A percentile compares a stretch with the other conserved stretches of the same genome.
Evolutionary conservation across 192 early-diverging fungal species (phyloP).

Genomic region (Coemansia biformis): DNA sequence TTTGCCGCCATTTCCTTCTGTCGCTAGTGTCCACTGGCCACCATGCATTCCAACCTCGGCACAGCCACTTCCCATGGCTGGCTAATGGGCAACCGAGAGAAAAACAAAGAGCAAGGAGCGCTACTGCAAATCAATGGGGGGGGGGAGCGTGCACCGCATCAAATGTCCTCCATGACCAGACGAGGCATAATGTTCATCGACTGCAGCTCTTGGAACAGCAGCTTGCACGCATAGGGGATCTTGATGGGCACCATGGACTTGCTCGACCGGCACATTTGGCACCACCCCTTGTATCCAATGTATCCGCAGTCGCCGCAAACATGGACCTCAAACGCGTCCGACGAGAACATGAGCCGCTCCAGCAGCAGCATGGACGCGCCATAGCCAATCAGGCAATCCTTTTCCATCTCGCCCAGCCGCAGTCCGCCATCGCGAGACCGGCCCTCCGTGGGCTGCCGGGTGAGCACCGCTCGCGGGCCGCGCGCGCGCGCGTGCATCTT

Average conservation of each 20-base stretch:
- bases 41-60: too few species aligned
- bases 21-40: too few species aligned
- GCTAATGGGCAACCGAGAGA: too few species aligned
- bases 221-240: conserved; percentile 95
- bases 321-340: conserved; percentile 89
- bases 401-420: conserved; percentile 97
- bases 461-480: conserved; percentile 86
- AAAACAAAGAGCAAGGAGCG: not conserved
- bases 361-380: conserved; percentile 89
- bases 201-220: conserved; percentile 97
- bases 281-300: conserved; percentile 86
- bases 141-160: not conserved
- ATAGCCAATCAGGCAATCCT: conserved; percentile 97
- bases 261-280: conserved; percentile 82
- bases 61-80: too few species aligned
- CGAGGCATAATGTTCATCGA: conserved; percentile 90
- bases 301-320: conserved; percentile 88
- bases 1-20: too few species aligned
- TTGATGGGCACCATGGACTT: conserved; percentile 84
- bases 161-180: conserved; percentile 59
- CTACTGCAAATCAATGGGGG: not conserved
- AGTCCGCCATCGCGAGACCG: conserved; percentile 94
- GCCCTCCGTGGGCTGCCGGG: conserved; percentile 96
- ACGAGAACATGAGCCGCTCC: conserved; percentile 88
- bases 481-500: conserved; percentile 96